Percentiles rank a stretch among this genome's conserved stretches.
These are phyloP conservation scores for barley (Hordeum vulgare) DNA, from an alignment of 176 grass and related monocot genomes.

Conservation along the genomic window MorexV3_pseudomolecules_assembly NC_058521.1:581287240-581287739, in stretches of 20 bases:
- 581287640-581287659: no score
- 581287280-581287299: constrained; percentile 46
- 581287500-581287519: not conserved
- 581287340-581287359: not conserved
- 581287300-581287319: constrained; percentile 21
- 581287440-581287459: constrained; percentile 58
- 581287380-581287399: not conserved
- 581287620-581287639: no score
- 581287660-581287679: not conserved
- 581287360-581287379: not conserved
- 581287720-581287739: constrained; percentile 82
- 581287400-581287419: constrained; percentile 29
- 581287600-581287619: constrained; percentile 42
- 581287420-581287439: constrained; percentile 29
- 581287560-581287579: constrained; percentile 63
- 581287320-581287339: not conserved
- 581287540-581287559: not conserved
- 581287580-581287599: constrained; percentile 84
- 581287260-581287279: constrained; percentile 51
- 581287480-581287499: constrained; percentile 4
- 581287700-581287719: constrained; percentile 24
- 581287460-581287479: constrained; percentile 21
- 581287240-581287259: constrained; percentile 14
- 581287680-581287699: constrained; percentile 64
- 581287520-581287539: not conserved